Evolutionary conservation across 345 rosid species (phyloP), one percentile per base, ranked within the genome.

Genomic region (Durio zibethinus): DNA sequence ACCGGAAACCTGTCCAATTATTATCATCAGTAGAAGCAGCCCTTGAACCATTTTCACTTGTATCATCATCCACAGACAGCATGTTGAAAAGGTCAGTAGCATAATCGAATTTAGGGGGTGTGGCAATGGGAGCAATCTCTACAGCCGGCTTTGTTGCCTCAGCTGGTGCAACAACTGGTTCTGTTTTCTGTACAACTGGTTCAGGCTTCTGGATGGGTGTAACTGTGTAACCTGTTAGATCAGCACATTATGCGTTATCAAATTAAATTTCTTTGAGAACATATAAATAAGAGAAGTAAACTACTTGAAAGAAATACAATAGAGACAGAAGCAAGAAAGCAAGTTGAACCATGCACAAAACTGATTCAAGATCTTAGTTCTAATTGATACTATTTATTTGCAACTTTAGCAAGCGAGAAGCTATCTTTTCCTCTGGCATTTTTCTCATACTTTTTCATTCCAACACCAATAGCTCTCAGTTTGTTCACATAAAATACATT

Each of bases 41-140:
- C 84, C 84, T 94, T 12, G 89, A 83, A 65, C 85, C 85, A 83
- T 86, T 92, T 80, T 88, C 90, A 84, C 77, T 82, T 6, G 91
- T 85, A 73, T 80, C 89, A 76, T 94, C 97, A 75, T 94, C 97
- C 87, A 91, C 75, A 21, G 99, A 94, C 29, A 97, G 86, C 90
- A 97, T 88, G 90, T 92, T 67, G 74, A 97, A 94, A 81, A 97
- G 97, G 79, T 94, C 98, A 78, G 90, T 87, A 74, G 93, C 87
- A 84, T 82, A 89, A 85, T 89, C 93, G 82, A 88, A 87, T 86
- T 92, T 94, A 10, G 93, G 91, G 63, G 91, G 85, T 72, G 89
- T 77, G 81, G 76, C 78, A 68, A 76, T 75, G 36, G 87, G 79
- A 47, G 82, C 73, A 79, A 88, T 74, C 74, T 88, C 87, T 48